Evolutionary conservation across 1,139 yeast species (phyloP), one percentile per base, ranked within the genome.

Genomic region (Scheffersomyces insectosa): DNA sequence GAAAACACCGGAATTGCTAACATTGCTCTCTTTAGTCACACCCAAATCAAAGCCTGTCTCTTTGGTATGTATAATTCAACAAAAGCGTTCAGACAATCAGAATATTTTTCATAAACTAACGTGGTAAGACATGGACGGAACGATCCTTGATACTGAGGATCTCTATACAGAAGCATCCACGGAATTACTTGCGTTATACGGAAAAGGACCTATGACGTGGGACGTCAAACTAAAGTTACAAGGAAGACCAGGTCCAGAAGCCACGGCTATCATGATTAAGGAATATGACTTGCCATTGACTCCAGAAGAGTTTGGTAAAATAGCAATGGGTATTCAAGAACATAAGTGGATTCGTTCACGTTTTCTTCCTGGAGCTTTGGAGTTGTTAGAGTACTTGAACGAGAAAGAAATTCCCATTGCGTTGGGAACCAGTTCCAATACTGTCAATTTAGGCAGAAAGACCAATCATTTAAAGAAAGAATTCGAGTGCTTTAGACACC

Each of bases 141-240:
- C 95, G 27, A 72, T 93, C 49, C 78, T 93, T 59, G 88, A 91
- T 66, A 87, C 97, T 2, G 99, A 93, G 64, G 95, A 88, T 50
- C 74, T 90, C 45, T 93, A 93, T 63, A 91, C 99, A 0, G 81
- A 81, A 46, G 86, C 87, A 3, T 71, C 88, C 35, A 78, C 85
- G 39, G 83, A 80, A 43, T 64, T 89, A 5, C 74, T 93, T 35
- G 80, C 80, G 9, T 72, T 75, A 44, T 84, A 79, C 54, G 89
- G 86, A 29, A 87, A 84, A 53, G 90, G 90, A 0, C 83, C 87
- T 1, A 72, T 93, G 50, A 85, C 95, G 0, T 93, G 98, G 97
- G 95, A 88, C 47, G 78, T 90, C 42, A 93, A 93, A 65, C 75
- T 89, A 48, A 75, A 84, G 51, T 69, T 93, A 40, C 98, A 91